Percentiles rank a stretch among this genome's conserved stretches.
Conservation (phyloP, 2,329 filamentous ascomycete genomes). For the Beauveria bassiana region DNA sequence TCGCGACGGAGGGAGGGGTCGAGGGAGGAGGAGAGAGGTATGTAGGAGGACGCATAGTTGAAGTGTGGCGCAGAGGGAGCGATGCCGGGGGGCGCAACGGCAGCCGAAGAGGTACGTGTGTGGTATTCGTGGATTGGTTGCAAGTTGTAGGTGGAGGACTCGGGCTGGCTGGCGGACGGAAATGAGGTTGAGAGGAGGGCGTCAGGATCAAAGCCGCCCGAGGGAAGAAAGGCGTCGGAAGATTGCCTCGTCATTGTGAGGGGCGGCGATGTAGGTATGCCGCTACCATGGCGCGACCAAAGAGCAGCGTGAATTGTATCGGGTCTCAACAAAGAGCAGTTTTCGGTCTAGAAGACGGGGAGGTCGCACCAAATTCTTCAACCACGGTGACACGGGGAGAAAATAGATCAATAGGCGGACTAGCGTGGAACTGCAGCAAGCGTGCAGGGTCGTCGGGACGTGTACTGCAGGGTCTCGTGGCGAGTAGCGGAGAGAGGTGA, state of each 20-base stretch:
- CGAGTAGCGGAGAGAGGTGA: not conserved
- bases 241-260: constrained; percentile 31
- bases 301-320: not conserved
- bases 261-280: not conserved
- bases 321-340: not conserved
- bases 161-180: constrained; percentile 23
- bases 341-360: not conserved
- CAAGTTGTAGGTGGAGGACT: constrained; percentile 29
- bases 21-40: constrained; percentile 20
- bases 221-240: constrained; percentile 36
- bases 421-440: not conserved
- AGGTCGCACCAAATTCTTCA: not conserved
- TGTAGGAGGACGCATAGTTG: constrained; percentile 11
- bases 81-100: constrained; percentile 16
- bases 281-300: constrained; percentile 8
- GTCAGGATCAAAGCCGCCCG: constrained; percentile 28
- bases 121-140: constrained; percentile 31
- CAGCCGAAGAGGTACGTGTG: constrained; percentile 15
- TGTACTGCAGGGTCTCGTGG: not conserved
- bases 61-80: constrained; percentile 17
- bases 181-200: constrained; percentile 19
- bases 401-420: not conserved
- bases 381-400: not conserved
- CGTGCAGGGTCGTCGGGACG: constrained; percentile 3
- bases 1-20: constrained; percentile 11